phyloP scores from a whole-genome alignment of 2,329 filamentous ascomycete species.

The Penicillium sp. region DNA sequence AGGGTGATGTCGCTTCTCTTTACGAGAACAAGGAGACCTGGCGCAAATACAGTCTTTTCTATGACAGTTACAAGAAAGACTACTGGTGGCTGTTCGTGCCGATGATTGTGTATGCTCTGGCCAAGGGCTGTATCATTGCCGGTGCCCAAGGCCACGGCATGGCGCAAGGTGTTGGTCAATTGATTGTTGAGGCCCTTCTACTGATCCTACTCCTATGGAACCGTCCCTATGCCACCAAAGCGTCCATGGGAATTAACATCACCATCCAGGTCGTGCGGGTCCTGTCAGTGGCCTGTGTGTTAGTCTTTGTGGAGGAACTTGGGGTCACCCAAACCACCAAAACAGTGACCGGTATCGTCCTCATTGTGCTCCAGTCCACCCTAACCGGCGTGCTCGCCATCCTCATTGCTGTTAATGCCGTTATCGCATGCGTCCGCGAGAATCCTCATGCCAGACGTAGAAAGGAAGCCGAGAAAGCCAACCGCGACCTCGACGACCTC shows the following conservation, averaged over 20 bases:
- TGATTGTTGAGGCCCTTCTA: constrained; percentile 76
- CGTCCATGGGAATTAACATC: constrained; percentile 90
- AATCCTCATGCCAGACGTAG: constrained; percentile 86
- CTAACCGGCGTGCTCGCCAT: constrained; percentile 80
- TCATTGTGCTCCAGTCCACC: constrained; percentile 85
- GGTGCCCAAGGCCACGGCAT: constrained; percentile 81
- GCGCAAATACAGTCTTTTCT: constrained; percentile 96
- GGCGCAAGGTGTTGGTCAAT: constrained; percentile 70
- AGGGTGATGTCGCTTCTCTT: constrained; percentile 68
- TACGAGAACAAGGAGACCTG: constrained; percentile 88
- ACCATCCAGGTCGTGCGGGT: constrained; percentile 84
- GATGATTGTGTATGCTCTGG: constrained; percentile 81
- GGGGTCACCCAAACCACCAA: constrained; percentile 86
- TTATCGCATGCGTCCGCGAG: constrained; percentile 74
- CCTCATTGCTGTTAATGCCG: constrained; percentile 81
- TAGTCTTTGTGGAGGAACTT: constrained; percentile 91
- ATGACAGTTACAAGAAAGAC: constrained; percentile 87
- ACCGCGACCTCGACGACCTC: constrained; percentile 72
- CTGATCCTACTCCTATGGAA: constrained; percentile 75
- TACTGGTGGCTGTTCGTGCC: constrained; percentile 99
- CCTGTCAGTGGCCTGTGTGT: constrained; percentile 78
- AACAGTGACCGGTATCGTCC: constrained; percentile 85
- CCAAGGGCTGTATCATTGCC: constrained; percentile 80
- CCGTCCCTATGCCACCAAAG: constrained; percentile 79
- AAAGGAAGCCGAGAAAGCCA: constrained; percentile 79